Evolutionary conservation across 2,329 filamentous ascomycete species (phyloP).

Genomic region (Penicillium sp.): DNA sequence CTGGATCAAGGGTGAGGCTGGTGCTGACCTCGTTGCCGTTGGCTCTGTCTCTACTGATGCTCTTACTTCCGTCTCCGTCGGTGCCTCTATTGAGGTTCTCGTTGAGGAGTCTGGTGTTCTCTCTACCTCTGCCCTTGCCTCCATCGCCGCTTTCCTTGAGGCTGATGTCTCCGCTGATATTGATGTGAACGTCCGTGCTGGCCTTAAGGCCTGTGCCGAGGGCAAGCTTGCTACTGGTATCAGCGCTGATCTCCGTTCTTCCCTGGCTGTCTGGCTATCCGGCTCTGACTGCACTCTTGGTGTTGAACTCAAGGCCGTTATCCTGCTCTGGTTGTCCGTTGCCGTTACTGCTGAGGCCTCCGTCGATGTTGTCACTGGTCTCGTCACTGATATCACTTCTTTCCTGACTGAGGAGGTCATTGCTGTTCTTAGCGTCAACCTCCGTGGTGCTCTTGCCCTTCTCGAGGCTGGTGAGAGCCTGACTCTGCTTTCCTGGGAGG

Average conservation of each 20-base stretch:
- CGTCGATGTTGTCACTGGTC: conserved; percentile 26
- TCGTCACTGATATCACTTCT: conserved; percentile 29
- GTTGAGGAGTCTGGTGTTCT: conserved; percentile 33
- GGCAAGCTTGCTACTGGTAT: conserved; percentile 31
- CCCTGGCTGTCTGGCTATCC: conserved; percentile 35
- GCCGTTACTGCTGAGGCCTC: conserved; percentile 28
- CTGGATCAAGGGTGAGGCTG: conserved; percentile 33
- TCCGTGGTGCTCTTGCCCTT: conserved; percentile 33
- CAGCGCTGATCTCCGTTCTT: conserved; percentile 28
- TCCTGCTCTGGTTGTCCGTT: conserved; percentile 39
- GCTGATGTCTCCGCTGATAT: conserved; percentile 26
- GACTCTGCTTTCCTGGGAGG: conserved; percentile 30
- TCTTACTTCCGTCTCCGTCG: conserved; percentile 33
- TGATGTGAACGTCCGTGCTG: conserved; percentile 28
- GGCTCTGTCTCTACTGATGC: conserved; percentile 28
- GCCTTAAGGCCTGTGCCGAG: conserved; percentile 29
- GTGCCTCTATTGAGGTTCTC: conserved; percentile 30
- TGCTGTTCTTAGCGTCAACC: conserved; percentile 27
- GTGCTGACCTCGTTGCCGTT: conserved; percentile 28
- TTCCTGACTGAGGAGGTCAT: conserved; percentile 33
- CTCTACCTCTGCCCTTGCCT: conserved; percentile 27
- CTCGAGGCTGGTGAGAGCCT: conserved; percentile 34
- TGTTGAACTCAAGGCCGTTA: conserved; percentile 37
- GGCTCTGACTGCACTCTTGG: conserved; percentile 33
- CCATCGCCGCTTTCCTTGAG: conserved; percentile 35